A percentile compares a stretch with the other conserved stretches of the same genome.
Evolutionary conservation across 2,329 filamentous ascomycete species (phyloP).

Genomic region (Trichoderma afroharzianum): DNA sequence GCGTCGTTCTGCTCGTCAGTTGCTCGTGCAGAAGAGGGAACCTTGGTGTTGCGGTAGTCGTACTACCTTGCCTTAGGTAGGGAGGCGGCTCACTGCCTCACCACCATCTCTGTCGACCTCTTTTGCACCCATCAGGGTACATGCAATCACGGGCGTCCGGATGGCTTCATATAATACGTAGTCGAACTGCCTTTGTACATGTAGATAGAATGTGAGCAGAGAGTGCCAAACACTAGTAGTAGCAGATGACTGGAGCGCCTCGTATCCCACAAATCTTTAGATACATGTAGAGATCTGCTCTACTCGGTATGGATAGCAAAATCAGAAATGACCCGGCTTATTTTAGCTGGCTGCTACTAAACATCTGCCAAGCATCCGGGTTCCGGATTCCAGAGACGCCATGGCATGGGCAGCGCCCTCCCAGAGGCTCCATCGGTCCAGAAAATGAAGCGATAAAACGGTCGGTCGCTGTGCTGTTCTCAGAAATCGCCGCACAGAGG

Average conservation of each 20-base stretch:
- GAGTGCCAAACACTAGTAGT: not conserved
- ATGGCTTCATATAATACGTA: not conserved
- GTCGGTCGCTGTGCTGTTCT: conserved; percentile 2
- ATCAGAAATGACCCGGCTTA: not conserved
- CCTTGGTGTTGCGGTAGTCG: not conserved
- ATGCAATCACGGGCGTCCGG: not conserved
- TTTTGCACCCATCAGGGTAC: not conserved
- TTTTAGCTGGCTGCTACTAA: not conserved
- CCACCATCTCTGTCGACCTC: not conserved
- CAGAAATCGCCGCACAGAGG: conserved; percentile 10
- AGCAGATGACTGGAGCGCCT: not conserved
- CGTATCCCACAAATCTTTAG: not conserved
- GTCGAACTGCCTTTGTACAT: not conserved
- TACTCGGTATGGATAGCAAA: not conserved
- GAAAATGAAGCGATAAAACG: not conserved
- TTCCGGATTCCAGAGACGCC: conserved; percentile 5
- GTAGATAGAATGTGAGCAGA: not conserved
- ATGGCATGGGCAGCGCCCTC: conserved; percentile 3
- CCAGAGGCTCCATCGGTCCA: not conserved
- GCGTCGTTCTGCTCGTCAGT: conserved; percentile 13
- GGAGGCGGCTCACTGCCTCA: not conserved
- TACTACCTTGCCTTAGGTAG: not conserved
- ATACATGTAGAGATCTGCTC: not conserved
- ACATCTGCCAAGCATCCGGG: conserved; percentile 3
- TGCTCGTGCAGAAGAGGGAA: conserved; percentile 10